Conservation (phyloP, 139 green algal genomes). For the Auxenochlorella pyrenoidosa region DNA sequence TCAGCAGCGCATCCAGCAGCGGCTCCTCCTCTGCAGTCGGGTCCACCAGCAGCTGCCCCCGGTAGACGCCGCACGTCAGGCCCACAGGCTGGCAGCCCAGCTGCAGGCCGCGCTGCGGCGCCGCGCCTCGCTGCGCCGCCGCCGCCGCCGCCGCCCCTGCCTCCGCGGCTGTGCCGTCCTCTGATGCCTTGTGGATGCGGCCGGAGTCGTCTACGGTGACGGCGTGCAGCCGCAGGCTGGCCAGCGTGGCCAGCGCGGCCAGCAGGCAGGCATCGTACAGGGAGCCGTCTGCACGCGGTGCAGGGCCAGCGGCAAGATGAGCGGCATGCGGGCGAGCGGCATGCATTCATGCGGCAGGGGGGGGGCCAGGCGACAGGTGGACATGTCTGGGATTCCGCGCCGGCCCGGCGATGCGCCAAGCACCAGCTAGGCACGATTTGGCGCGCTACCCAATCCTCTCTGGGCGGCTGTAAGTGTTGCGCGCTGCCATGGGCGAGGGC, state of each 20-base stretch:
- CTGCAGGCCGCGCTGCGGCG: constrained; percentile 20
- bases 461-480: constrained; percentile 35
- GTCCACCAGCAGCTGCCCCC: constrained; percentile 65
- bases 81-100: constrained; percentile 36
- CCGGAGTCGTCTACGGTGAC: constrained; percentile 57
- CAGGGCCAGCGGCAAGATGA: neutral
- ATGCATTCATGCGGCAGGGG: neutral
- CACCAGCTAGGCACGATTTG: neutral
- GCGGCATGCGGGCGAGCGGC: neutral
- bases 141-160: constrained; percentile 12
- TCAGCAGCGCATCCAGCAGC: constrained; percentile 56
- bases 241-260: constrained; percentile 67
- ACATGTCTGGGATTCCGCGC: constrained; percentile 19
- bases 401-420: neutral
- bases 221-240: constrained; percentile 48
- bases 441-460: constrained; percentile 29
- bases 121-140: neutral
- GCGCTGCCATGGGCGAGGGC: constrained; percentile 12
- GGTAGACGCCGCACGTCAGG: constrained; percentile 66
- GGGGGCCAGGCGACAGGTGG: neutral
- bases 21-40: constrained; percentile 76
- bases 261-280: constrained; percentile 76
- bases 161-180: neutral
- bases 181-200: constrained; percentile 37
- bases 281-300: constrained; percentile 55